Base-by-base conservation (phyloP, 257 asterid species). In the Scutellaria baicalensis region DNA sequence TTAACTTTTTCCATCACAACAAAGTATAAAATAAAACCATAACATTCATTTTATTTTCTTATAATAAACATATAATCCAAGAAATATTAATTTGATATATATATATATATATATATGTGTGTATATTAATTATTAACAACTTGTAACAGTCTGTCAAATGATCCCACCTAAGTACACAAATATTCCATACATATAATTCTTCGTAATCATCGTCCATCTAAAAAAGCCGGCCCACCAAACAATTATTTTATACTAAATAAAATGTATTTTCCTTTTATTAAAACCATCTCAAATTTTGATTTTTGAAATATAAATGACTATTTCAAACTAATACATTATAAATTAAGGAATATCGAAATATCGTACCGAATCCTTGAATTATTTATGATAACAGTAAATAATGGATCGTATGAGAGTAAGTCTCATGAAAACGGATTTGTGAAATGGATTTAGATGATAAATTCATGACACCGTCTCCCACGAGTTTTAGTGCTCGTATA, bases 61-160 rank as follows among this genome's bases (percentile, higher is more conserved):
- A n/a, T n/a, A n/a, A 64, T 18, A 63, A 54, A 66, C 18, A 61
- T 12, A 14, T 39, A 59, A 27, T 27, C 33, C 33, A 27, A 27
- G 33, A 27, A 27, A 27, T 27, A 27, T 27, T 27, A 27, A 27
- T 27, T 35, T 40, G 3, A 69, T 31, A 45, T 62, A 8, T 16
- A 48, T 0, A 47, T 10, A 20, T 6, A 21, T 23, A 0, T 9
- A 5, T n/a, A n/a, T n/a, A n/a, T n/a, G n/a, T n/a, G n/a, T n/a
- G n/a, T n/a, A n/a, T n/a, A n/a, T n/a, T n/a, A n/a, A n/a, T n/a
- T n/a, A n/a, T 13, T n/a, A 21, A 59, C 65, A 23, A 47, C 49
- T 74, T 58, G 67, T 59, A 59, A 70, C 74, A 79, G 78, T 59
- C 78, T 75, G 78, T 66, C 69, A 39, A 60, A 67, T 70, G 61